Conservation (phyloP, 495 filamentous ascomycete species). For the Neurospora terricola region DNA sequence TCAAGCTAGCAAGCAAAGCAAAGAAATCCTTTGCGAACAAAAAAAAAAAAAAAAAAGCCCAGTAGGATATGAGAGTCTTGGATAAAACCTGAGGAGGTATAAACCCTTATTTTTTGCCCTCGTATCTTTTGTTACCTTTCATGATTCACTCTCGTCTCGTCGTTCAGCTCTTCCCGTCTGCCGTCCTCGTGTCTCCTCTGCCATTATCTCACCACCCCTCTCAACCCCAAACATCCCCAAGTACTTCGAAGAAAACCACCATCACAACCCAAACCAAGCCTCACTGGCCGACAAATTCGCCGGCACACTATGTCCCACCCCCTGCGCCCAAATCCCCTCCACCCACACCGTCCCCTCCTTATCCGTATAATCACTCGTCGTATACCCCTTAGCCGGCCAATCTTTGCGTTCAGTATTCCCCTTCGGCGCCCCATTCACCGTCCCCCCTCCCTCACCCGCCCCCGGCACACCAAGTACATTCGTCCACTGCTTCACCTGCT, state of each 20-base stretch:
- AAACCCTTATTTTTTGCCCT: not conserved
- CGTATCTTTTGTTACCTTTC: not conserved
- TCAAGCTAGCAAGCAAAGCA: not conserved
- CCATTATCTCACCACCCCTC: not conserved
- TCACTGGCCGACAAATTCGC: slow-evolving; percentile 28
- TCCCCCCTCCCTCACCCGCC: not conserved
- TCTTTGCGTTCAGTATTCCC: slow-evolving; percentile 23
- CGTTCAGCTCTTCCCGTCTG: too few relatives aligned
- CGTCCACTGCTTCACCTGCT: slow-evolving; percentile 44
- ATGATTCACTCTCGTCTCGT: not conserved
- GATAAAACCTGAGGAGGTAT: not conserved
- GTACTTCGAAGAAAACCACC: not conserved
- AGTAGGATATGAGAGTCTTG: not conserved
- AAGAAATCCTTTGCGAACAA: not conserved
- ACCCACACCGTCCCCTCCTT: slow-evolving; percentile 4
- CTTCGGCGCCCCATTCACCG: slow-evolving; percentile 5
- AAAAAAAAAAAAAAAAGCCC: not conserved
- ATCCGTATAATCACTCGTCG: slow-evolving; percentile 28
- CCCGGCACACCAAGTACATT: slow-evolving; percentile 31
- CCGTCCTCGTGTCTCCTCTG: not conserved
- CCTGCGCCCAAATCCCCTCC: slow-evolving; percentile 30
- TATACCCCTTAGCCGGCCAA: slow-evolving; percentile 26
- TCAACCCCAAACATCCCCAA: not conserved
- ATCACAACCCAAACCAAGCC: slow-evolving; percentile 27
- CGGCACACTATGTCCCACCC: slow-evolving; percentile 30